Evolutionary conservation across 2,329 filamentous ascomycete species (phyloP), one percentile per base, ranked within the genome.

Genomic region (Alternaria alternata): DNA sequence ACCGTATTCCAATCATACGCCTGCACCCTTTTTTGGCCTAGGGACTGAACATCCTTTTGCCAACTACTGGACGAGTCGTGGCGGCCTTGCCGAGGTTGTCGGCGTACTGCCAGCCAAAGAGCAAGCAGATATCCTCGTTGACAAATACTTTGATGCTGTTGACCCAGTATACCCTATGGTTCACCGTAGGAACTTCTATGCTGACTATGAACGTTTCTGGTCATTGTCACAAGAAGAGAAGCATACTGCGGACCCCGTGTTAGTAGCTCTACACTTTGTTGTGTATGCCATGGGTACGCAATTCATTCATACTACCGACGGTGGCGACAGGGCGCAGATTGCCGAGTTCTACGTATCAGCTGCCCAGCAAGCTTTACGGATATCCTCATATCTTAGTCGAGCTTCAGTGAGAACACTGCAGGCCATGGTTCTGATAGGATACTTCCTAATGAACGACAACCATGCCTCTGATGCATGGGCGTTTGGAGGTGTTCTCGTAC

Each of bases 381-480:
- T 93, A 71, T 90, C 88, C 57, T 92, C 90, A 0, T 94, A 93
- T 69, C 83, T 94, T 3, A 93, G 91, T 75, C 88, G 87, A 44
- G 89, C 91, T 2, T 91, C 89, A 0, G 83, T 93, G 51, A 83
- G 88, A 24, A 91, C 90, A 1, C 87, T 94, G 32, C 90, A 93
- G 76, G 88, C 91, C 44, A 94, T 94, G 91, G 89, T 93, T 0
- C 79, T 94, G n/a, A 88, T 93, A 60, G 89, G 88, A 0, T 94
- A 94, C 73, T 94, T 94, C 68, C 82, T 94, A 36, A 93, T 94
- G 81, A 94, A 94, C 70, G 91, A 94, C 76, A 93, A 93, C 69
- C 91, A 94, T 69, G 91, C 91, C 4, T 91, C 89, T 0, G 91
- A 94, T 73, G 91, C 91, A 1, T 94, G 91, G 88, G 89, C 91